Evolutionary conservation across 495 filamentous ascomycete species (phyloP), one percentile per base, ranked within the genome.

Genomic region (Penicillium ochrochloron): DNA sequence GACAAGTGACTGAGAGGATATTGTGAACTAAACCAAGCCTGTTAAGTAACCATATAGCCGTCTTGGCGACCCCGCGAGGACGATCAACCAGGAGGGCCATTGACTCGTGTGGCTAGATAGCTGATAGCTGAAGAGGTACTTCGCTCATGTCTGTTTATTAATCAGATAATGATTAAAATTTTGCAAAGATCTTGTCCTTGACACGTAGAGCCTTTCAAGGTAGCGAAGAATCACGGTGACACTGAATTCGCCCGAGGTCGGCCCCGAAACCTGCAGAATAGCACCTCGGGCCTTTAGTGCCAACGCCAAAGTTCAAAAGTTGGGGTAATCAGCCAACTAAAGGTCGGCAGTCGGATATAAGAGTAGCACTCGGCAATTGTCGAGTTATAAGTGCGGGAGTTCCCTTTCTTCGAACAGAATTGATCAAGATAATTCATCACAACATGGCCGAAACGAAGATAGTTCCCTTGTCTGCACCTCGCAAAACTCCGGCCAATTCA

Each of bases 1-100:
- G 75, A 70, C 66, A 70, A 65, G 67, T 74, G 0, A 73, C 72
- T 10, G 70, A 69, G 19, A 5, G 19, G 25, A 23, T 25, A 10
- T 48, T 14, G 44, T 48, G 44, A 14, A 19, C 19, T n/a, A n/a
- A 8, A 8, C n/a, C 21, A 23, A 46, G 37, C 37, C 2, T 14
- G 21, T 12, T 3, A 34, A 54, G 31, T 54, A 19, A 19, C 51
- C 51, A 54, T 54, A 54, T 54, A 54, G 51, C 51, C 51, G 27
- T 54, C 51, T 54, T 34, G 27, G 51, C 51, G 31, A 54, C 15
- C 51, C 27, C n/a, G 51, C 31, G 51, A n/a, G 1, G 51, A 31
- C 33, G 1, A 54, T 54, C 51, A 17, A 17, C 25, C 8, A 27
- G 25, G 27, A 31, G 11, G 25, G 25, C 8, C 17, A 44, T 19